Base-by-base conservation (phyloP, 768 basidiomycete genomes). In the Daedalea quercina region DNA sequence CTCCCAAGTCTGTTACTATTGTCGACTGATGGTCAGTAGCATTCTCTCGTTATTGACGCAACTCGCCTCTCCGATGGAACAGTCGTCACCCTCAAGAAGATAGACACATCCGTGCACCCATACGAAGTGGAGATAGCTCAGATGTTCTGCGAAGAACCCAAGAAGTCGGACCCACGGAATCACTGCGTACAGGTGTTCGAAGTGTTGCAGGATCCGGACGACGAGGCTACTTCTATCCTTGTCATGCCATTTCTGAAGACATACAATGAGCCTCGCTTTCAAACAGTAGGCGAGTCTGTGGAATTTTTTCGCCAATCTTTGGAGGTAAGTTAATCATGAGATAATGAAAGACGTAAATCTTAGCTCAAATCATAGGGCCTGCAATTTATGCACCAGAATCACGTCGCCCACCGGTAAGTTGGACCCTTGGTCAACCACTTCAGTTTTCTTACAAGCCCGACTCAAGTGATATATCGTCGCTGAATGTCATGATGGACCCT, bases 231-330 rank as follows among this genome's bases (percentile, higher is more conserved):
- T 4, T 40, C 13, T 20, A 34, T 66, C 3, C 51, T 75, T 17
- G 71, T 72, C 8, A 65, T 70, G 58, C 73, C 73, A 1, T 50
- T 67, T 11, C 47, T 72, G 12, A 60, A 65, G 1, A 28, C 19
- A 3, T 65, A 53, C 51, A 41, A 66, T 31, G 54, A 67, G 8
- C 71, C 70, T 1, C 59, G 41, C 0, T 68, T 73, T 33, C 54
- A 64, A 23, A 72, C 69, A 0, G 50, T 72, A 6, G 70, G 72
- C 0, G 73, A 75, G 57, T 64, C 60, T 2, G 44, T 73, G 0
- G 66, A 66, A 3, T 72, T 64, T 40, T 57, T 70, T 23, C 44
- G 57, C 0, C 67, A 69, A 43, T 26, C 69, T 17, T 63, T 72
- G n/a, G 66, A 70, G 57, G 71, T 65, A n/a, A 19, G 26, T 33